Percentiles rank a stretch among this genome's conserved stretches.
Conservation (phyloP, 1,284 basidiomycete species). For the Apiotrichum veenhuisii region DNA sequence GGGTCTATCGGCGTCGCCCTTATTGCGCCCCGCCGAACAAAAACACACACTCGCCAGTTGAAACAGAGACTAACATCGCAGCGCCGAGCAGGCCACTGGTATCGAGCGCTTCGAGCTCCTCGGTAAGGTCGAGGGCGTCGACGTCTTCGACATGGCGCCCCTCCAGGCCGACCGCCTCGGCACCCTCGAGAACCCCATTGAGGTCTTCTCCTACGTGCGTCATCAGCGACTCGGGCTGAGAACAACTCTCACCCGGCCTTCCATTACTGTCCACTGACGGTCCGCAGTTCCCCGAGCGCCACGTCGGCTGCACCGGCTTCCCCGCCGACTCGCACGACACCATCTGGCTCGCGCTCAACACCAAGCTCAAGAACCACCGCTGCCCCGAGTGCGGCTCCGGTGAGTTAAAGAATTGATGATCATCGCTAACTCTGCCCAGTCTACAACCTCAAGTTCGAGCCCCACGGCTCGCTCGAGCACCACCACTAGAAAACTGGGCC, state of each 20-base stretch:
- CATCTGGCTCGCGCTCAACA: slow-evolving; percentile 69
- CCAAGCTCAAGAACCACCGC: slow-evolving; percentile 62
- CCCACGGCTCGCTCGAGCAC: slow-evolving; percentile 27
- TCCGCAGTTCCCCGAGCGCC: slow-evolving; percentile 67
- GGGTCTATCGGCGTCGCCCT: too few species aligned
- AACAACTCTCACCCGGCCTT: too few species aligned
- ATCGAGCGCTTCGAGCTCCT: slow-evolving; percentile 91
- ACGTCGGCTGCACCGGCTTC: slow-evolving; percentile 85
- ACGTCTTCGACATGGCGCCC: slow-evolving; percentile 86
- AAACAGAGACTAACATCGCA: slow-evolving; percentile 13
- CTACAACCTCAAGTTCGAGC: slow-evolving; percentile 49
- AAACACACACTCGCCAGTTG: too few species aligned
- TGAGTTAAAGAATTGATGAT: slow-evolving; percentile 19
- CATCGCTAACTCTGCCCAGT: slow-evolving; percentile 24
- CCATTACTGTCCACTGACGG: not conserved
- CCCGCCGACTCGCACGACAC: slow-evolving; percentile 90
- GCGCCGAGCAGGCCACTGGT: slow-evolving; percentile 87
- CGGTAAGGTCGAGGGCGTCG: slow-evolving; percentile 79
- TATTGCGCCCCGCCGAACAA: too few species aligned
- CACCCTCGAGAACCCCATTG: slow-evolving; percentile 81
- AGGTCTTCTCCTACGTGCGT: slow-evolving; percentile 81
- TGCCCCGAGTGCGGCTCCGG: slow-evolving; percentile 79
- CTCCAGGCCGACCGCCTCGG: slow-evolving; percentile 82
- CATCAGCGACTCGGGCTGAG: too few species aligned
- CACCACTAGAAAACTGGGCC: slow-evolving; percentile 33